phyloP scores from a whole-genome alignment of 345 rosid genomes.

The Acer campestre region DNA sequence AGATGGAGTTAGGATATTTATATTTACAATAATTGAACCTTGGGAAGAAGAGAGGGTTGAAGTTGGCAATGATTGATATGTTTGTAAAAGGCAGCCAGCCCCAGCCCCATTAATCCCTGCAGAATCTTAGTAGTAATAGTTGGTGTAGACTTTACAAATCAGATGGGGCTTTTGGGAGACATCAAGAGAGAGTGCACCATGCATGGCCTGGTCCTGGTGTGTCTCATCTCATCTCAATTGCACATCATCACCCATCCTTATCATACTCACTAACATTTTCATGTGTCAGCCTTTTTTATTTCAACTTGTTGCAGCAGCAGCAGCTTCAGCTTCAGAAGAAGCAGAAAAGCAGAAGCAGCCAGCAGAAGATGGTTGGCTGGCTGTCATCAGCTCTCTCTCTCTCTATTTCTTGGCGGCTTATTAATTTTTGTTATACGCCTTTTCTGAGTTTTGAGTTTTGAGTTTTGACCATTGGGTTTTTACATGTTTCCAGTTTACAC shows the following conservation, averaged over 20 bases:
- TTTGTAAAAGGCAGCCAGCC: too few species aligned
- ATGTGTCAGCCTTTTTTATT: constrained; percentile 13
- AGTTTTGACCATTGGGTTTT: background rate
- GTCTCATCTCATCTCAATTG: background rate
- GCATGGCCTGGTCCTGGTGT: too few species aligned
- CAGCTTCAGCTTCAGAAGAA: background rate
- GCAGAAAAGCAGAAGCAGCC: background rate
- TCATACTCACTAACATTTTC: background rate
- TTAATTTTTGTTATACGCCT: background rate
- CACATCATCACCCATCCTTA: constrained; percentile 7
- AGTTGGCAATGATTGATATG: too few species aligned
- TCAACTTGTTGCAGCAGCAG: constrained; percentile 11
- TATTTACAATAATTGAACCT: too few species aligned
- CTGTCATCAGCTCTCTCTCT: background rate
- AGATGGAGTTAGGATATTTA: too few species aligned
- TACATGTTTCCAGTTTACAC: background rate
- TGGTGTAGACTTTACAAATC: too few species aligned
- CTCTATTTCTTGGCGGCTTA: background rate
- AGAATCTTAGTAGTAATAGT: too few species aligned
- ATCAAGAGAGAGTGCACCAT: too few species aligned
- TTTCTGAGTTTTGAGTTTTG: background rate
- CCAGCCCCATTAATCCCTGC: too few species aligned
- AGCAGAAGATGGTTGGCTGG: background rate
- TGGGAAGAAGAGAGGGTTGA: too few species aligned
- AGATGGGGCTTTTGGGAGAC: background rate